phyloP scores from a whole-genome alignment of 2,329 filamentous ascomycete species.

The Sclerotinia glacialis region DNA sequence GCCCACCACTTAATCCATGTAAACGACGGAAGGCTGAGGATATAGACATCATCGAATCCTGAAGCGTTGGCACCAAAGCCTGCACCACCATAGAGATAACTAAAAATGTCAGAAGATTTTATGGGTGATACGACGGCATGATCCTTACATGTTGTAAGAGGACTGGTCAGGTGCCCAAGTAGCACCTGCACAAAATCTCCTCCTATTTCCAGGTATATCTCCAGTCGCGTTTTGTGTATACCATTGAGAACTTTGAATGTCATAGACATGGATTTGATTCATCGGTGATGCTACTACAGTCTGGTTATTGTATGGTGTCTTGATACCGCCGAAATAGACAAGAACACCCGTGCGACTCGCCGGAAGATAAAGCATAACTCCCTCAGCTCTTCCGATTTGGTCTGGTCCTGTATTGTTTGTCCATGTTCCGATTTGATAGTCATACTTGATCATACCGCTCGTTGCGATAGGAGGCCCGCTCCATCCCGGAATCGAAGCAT shows the following conservation, averaged over 20 bases:
- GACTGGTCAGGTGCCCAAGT: slow-evolving; percentile 58
- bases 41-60: slow-evolving; percentile 61
- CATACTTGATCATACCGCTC: slow-evolving; percentile 53
- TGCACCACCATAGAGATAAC: slow-evolving; percentile 60
- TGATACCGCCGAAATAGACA: slow-evolving; percentile 60
- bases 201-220: slow-evolving; percentile 49
- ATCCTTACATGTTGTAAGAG: slow-evolving; percentile 61
- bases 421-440: slow-evolving; percentile 52
- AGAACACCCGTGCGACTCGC: slow-evolving; percentile 58
- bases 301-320: slow-evolving; percentile 46
- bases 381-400: slow-evolving; percentile 54
- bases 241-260: slow-evolving; percentile 58
- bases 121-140: neutral
- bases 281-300: slow-evolving; percentile 47
- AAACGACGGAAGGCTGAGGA: slow-evolving; percentile 61
- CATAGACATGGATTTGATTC: slow-evolving; percentile 57
- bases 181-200: slow-evolving; percentile 60
- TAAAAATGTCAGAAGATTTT: slow-evolving; percentile 36
- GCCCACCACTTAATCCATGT: slow-evolving; percentile 56
- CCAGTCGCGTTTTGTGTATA: slow-evolving; percentile 58
- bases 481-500: slow-evolving; percentile 52
- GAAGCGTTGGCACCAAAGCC: slow-evolving; percentile 47
- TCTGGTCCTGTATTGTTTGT: slow-evolving; percentile 55
- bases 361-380: slow-evolving; percentile 58
- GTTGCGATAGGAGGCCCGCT: slow-evolving; percentile 48